Evolutionary conservation across 2,329 filamentous ascomycete species (phyloP).

Genomic region (Lachnellula subtilissima): DNA sequence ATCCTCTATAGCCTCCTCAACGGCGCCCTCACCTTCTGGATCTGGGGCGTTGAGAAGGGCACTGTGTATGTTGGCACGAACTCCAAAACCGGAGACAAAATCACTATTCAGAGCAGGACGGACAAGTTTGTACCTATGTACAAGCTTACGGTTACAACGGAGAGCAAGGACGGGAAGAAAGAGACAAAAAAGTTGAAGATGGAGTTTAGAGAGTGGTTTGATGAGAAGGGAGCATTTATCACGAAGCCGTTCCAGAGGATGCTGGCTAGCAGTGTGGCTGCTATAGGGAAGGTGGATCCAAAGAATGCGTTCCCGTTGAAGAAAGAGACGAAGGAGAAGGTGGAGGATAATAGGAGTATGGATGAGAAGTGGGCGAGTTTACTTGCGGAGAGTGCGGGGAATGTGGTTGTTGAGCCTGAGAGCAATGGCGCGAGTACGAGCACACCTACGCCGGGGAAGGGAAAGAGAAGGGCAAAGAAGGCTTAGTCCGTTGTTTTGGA

Average conservation of each 20-base stretch:
- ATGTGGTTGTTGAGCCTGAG: constrained; percentile 8
- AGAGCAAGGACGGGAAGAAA: constrained; percentile 25
- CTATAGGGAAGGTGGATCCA: constrained; percentile 62
- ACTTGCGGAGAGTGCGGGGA: constrained; percentile 28
- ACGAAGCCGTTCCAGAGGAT: constrained; percentile 73
- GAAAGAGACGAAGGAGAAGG: constrained; percentile 20
- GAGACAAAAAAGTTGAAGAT: constrained; percentile 40
- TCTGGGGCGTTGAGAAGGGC: constrained; percentile 75
- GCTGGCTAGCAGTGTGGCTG: constrained; percentile 62
- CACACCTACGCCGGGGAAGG: constrained; percentile 13
- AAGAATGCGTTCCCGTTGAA: constrained; percentile 42
- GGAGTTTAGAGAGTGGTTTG: constrained; percentile 73
- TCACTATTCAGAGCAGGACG: constrained; percentile 66
- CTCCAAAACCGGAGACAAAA: constrained; percentile 62
- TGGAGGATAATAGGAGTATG: constrained; percentile 21
- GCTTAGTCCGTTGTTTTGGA: constrained; percentile 1
- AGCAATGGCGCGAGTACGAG: constrained; percentile 10
- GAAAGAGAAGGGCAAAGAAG: constrained; percentile 30
- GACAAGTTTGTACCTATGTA: constrained; percentile 82
- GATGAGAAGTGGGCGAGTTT: constrained; percentile 30
- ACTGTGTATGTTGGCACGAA: constrained; percentile 71
- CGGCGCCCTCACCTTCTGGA: constrained; percentile 73
- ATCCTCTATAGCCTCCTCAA: constrained; percentile 76
- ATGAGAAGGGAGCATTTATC: constrained; percentile 66
- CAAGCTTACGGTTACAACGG: constrained; percentile 60